A percentile compares a stretch with the other conserved stretches of the same genome.
Evolutionary conservation across 2,329 filamentous ascomycete species (phyloP).

Genomic region (Verticillium klebahnii): DNA sequence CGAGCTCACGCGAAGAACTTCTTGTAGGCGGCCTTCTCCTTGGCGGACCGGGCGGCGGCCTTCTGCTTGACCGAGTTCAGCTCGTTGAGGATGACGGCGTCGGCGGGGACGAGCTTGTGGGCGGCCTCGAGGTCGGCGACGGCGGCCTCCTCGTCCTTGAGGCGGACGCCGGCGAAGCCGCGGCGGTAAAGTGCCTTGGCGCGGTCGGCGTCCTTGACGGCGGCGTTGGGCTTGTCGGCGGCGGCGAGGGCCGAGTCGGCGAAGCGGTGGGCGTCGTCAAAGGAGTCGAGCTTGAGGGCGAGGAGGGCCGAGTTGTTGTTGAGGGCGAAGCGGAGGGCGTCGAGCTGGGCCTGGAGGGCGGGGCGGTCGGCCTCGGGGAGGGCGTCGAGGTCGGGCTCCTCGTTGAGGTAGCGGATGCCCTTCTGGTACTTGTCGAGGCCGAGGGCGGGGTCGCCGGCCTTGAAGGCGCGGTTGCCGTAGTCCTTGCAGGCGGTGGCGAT

Average conservation of each 20-base stretch:
- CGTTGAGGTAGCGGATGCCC: constrained; percentile 81
- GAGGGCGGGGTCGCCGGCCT: constrained; percentile 63
- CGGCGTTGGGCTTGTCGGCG: constrained; percentile 58
- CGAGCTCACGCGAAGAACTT: constrained; percentile 70
- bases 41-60: constrained; percentile 67
- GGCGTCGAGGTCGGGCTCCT: constrained; percentile 70
- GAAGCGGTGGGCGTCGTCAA: constrained; percentile 63
- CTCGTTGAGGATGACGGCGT: constrained; percentile 72
- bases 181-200: constrained; percentile 88
- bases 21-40: constrained; percentile 88
- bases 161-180: constrained; percentile 66
- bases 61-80: constrained; percentile 73
- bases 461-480: constrained; percentile 90
- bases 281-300: constrained; percentile 73
- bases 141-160: constrained; percentile 83
- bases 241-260: constrained; percentile 72
- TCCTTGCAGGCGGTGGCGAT: constrained; percentile 85
- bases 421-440: constrained; percentile 94
- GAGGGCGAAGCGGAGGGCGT: constrained; percentile 73
- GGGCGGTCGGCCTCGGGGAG: constrained; percentile 64
- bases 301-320: constrained; percentile 87
- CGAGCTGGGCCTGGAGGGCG: constrained; percentile 43
- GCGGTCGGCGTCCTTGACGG: constrained; percentile 68
- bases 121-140: constrained; percentile 72
- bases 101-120: constrained; percentile 66